Percentiles rank a stretch among this genome's conserved stretches.
phyloP scores from a whole-genome alignment of 306 rosid species.

The Fragaria nilgerrensis region DNA sequence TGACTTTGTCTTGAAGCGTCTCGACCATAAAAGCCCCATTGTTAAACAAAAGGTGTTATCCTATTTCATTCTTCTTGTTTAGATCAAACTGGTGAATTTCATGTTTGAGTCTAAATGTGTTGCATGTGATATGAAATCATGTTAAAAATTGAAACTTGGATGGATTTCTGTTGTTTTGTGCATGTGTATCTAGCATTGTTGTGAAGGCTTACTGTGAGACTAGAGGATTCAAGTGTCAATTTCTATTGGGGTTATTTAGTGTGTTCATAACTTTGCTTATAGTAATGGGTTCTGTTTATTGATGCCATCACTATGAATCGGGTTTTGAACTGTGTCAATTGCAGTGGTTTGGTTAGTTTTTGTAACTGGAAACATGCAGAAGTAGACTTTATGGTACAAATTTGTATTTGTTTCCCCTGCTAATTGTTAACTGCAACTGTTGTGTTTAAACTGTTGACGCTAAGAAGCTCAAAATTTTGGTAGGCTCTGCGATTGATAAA shows the following conservation, averaged over 20 bases:
- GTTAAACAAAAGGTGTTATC: conserved; percentile 92
- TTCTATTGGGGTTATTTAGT: not conserved
- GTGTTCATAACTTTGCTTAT: not conserved
- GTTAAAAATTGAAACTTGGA: not conserved
- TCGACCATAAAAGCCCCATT: conserved; percentile 88
- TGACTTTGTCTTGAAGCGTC: conserved; percentile 73
- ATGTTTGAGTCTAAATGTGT: not conserved
- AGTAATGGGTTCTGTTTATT: not conserved
- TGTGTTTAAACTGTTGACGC: conserved; percentile 9
- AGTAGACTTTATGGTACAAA: not conserved
- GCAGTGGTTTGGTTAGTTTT: not conserved
- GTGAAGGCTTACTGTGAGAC: not conserved
- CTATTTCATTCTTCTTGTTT: not conserved
- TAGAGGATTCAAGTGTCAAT: not conserved
- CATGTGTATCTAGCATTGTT: not conserved
- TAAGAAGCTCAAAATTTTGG: conserved; percentile 17
- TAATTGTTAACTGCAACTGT: not conserved
- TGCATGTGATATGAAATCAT: not conserved
- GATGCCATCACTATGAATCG: not conserved
- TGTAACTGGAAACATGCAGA: not conserved
- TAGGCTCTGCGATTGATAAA: conserved; percentile 95
- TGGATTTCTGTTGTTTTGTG: not conserved
- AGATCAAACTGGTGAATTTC: not conserved
- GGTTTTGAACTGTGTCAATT: not conserved
- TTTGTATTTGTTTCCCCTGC: not conserved